A percentile compares a stretch with the other conserved stretches of the same genome.
Evolutionary conservation across 345 rosid species (phyloP).

Genomic region (Lepidium aucheri): DNA sequence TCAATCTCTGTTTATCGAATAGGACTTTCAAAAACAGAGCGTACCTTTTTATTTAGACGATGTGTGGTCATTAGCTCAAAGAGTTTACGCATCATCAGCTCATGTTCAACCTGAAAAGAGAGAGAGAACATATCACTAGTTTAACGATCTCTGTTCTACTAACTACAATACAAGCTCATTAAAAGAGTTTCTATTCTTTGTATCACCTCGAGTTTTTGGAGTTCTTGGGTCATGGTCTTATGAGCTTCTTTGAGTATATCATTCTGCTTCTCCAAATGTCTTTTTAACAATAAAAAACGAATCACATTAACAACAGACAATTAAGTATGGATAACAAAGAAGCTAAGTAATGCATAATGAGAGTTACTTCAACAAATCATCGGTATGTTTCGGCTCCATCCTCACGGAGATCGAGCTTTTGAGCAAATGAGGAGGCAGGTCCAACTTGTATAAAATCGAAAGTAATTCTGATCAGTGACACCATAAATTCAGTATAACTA

Average conservation of each 20-base stretch:
- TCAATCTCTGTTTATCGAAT: too few relatives aligned
- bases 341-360: neutral
- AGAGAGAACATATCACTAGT: neutral
- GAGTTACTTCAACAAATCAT: constrained; percentile 15
- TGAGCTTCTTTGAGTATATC: constrained; percentile 40
- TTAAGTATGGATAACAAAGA: neutral
- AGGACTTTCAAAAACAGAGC: too few relatives aligned
- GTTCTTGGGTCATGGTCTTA: constrained; percentile 37
- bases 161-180: neutral
- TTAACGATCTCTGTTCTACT: neutral
- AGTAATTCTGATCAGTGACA: neutral
- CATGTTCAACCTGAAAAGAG: constrained; percentile 60
- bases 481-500: neutral
- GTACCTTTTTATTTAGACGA: constrained; percentile 42
- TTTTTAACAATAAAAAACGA: constrained; percentile 5
- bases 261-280: constrained; percentile 57
- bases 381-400: constrained; percentile 23
- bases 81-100: constrained; percentile 73
- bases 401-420: constrained; percentile 1
- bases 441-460: neutral
- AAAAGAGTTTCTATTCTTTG: neutral
- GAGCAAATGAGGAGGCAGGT: neutral
- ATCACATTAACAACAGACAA: neutral
- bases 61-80: constrained; percentile 44
- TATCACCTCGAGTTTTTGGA: constrained; percentile 47